Conservation (phyloP, 2,329 filamentous ascomycete genomes). For the Leptoxyphium fumago region DNA sequence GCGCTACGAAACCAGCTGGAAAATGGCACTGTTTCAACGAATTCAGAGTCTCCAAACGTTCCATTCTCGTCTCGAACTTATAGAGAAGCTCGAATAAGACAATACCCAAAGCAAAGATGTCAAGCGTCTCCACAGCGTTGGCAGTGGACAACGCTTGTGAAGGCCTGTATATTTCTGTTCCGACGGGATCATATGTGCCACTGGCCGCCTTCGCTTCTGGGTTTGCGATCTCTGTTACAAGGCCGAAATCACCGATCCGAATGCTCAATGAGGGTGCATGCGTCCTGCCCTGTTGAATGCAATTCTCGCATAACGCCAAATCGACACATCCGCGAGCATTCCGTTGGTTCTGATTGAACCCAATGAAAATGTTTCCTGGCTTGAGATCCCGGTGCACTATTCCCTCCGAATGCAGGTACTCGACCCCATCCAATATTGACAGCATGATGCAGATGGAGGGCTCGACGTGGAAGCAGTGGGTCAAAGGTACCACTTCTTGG, state of each 20-base stretch:
- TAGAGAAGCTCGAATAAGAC: slow-evolving; percentile 48
- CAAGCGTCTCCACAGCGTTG: slow-evolving; percentile 34
- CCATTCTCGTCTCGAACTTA: slow-evolving; percentile 32
- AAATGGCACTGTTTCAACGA: slow-evolving; percentile 20
- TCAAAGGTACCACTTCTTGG: slow-evolving; percentile 13
- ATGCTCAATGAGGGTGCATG: slow-evolving; percentile 23
- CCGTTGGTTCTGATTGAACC: slow-evolving; percentile 23
- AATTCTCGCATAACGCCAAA: slow-evolving; percentile 32
- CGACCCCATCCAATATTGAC: slow-evolving; percentile 46
- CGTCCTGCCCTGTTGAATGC: slow-evolving; percentile 13
- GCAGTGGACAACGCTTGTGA: slow-evolving; percentile 21
- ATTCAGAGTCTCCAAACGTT: slow-evolving; percentile 22
- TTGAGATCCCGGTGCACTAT: slow-evolving; percentile 55
- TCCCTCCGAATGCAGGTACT: slow-evolving; percentile 46
- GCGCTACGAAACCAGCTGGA: slow-evolving; percentile 12
- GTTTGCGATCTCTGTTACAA: slow-evolving; percentile 41
- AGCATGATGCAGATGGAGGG: slow-evolving; percentile 44
- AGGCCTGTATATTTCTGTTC: slow-evolving; percentile 49
- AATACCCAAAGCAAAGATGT: slow-evolving; percentile 47
- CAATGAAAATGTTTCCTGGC: slow-evolving; percentile 53
- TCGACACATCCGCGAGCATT: slow-evolving; percentile 28
- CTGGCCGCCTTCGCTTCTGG: slow-evolving; percentile 5
- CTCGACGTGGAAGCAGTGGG: slow-evolving; percentile 48
- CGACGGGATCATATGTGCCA: slow-evolving; percentile 32
- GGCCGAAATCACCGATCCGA: slow-evolving; percentile 54